Base-by-base conservation (phyloP, 2,329 filamentous ascomycete species). In the Cryphonectria carpinicola region DNA sequence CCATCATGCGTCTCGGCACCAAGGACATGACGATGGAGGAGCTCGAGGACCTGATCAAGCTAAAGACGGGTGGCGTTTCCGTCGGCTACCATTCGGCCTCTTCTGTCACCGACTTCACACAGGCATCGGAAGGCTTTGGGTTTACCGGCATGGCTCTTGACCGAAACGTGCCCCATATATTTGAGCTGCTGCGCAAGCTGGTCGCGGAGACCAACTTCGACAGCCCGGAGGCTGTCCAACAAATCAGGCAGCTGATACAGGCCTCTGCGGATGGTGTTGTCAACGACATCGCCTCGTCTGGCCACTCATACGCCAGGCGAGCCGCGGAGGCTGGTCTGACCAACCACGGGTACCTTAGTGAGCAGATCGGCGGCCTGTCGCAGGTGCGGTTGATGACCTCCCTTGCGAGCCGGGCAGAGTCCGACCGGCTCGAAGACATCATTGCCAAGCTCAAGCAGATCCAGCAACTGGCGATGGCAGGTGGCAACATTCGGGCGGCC, bases 41-140 rank as follows among this genome's bases (percentile, higher is more conserved):
- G 80, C 88, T 98, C 66, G 96, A 99, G 80, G 96, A 98, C 77
- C 82, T 95, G 69, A 98, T 99, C 80, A 98, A 98, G 80, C 87
- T 98, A 41, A 97, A 97, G 83, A 98, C 96, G 1, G 96, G 96
- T 28, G 96, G 96, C 13, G 88, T 99, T 52, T 93, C 91, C 3
- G 90, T 97, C 22, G 90, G 92, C 1, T 95, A 97, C 75, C 93
- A 97, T 81, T 89, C 92, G n/a, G 90, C 92, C 0, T 89, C 95
- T 0, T 94, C 90, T 2, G 93, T 95, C 0, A 87, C 86, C 1
- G 89, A 95, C 74, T 89, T 93, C 68, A 86, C 87, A 41, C 84
- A 87, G 37, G 92, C 90, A 11, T 90, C 88, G 25, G 96, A 99
- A 81, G 96, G 96, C 0, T 83, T 99, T 37, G 88, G 92, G 17